Evolutionary conservation across 1,284 basidiomycete genomes (phyloP).

Genomic region (Ceratobasidium sp.): DNA sequence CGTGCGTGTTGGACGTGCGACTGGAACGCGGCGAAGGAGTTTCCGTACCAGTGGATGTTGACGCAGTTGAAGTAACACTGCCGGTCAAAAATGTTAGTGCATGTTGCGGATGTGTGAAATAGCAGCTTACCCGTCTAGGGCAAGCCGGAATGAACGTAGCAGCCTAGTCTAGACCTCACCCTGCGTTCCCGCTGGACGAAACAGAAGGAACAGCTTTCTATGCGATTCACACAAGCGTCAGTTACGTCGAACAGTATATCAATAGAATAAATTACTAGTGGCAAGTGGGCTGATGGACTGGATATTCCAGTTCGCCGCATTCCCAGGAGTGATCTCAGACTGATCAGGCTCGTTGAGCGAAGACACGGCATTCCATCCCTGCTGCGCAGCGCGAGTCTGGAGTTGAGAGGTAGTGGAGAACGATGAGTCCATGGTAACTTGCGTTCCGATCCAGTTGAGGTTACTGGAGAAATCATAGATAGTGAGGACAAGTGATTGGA

Average conservation of each 20-base stretch:
- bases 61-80: constrained; percentile 41
- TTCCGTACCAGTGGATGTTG: constrained; percentile 43
- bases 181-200: constrained; percentile 10
- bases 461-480: neutral
- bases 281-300: constrained; percentile 38
- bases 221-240: neutral
- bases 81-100: neutral
- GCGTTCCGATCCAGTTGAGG: constrained; percentile 40
- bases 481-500: neutral
- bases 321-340: constrained; percentile 9
- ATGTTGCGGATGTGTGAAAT: neutral
- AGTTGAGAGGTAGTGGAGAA: constrained; percentile 32
- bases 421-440: constrained; percentile 23
- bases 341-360: constrained; percentile 40
- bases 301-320: constrained; percentile 39
- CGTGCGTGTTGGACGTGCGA: constrained; percentile 39
- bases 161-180: constrained; percentile 38
- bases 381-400: constrained; percentile 32
- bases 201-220: constrained; percentile 38
- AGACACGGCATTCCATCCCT: constrained; percentile 37
- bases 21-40: constrained; percentile 31
- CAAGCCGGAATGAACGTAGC: constrained; percentile 36
- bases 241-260: neutral
- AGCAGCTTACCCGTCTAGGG: constrained; percentile 3
- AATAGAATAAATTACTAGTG: constrained; percentile 14